Evolutionary conservation across 2,329 filamentous ascomycete species (phyloP).

Genomic region (Penicillium sp.): DNA sequence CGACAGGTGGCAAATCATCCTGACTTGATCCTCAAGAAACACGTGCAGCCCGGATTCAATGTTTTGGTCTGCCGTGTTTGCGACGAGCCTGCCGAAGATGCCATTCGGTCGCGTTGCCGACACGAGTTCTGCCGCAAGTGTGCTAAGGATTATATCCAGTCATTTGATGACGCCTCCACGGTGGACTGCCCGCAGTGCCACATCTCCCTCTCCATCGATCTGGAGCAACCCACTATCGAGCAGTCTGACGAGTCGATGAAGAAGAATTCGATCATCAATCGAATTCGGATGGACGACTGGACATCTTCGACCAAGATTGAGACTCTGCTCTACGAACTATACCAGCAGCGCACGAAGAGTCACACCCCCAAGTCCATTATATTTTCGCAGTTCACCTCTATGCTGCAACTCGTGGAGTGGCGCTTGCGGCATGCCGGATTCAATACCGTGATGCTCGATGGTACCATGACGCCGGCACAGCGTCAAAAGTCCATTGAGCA

Average conservation of each 20-base stretch:
- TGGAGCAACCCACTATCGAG: slow-evolving; percentile 91
- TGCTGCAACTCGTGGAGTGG: slow-evolving; percentile 97
- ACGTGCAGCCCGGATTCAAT: slow-evolving; percentile 79
- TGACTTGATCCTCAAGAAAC: slow-evolving; percentile 85
- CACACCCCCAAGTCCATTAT: slow-evolving; percentile 95
- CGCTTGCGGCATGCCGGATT: slow-evolving; percentile 92
- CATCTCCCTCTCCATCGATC: slow-evolving; percentile 80
- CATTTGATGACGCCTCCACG: slow-evolving; percentile 57
- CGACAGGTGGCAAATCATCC: slow-evolving; percentile 95
- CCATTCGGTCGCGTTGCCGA: slow-evolving; percentile 83
- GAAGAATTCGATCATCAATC: slow-evolving; percentile 96
- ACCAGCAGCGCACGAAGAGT: slow-evolving; percentile 85
- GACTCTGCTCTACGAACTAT: slow-evolving; percentile 87
- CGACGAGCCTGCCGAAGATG: slow-evolving; percentile 92
- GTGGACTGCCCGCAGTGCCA: slow-evolving; percentile 81
- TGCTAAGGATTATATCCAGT: slow-evolving; percentile 71
- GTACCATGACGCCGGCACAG: slow-evolving; percentile 91
- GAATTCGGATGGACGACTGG: slow-evolving; percentile 98
- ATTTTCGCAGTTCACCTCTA: slow-evolving; percentile 94
- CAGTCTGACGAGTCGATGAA: slow-evolving; percentile 82
- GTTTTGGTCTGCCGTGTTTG: slow-evolving; percentile 89
- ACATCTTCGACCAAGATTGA: slow-evolving; percentile 98
- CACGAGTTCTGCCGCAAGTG: slow-evolving; percentile 87
- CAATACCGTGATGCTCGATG: slow-evolving; percentile 96
- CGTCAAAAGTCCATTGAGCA: slow-evolving; percentile 90